Percentiles rank a stretch among this genome's conserved stretches.
phyloP scores from a whole-genome alignment of 169 alveolate species.

The Babesia sp. region DNA sequence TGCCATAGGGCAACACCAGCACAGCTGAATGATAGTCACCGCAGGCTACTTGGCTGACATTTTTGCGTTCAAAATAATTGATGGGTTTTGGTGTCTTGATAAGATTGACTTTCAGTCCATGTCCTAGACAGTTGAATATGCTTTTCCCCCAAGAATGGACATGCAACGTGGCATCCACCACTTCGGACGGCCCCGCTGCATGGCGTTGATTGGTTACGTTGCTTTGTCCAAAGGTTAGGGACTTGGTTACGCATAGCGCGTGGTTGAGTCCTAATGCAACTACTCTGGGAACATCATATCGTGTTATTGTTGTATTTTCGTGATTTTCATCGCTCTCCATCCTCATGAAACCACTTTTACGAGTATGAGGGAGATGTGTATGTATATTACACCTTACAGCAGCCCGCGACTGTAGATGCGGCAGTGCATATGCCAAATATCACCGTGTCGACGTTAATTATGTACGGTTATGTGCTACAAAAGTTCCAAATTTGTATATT shows the following conservation, averaged over 20 bases:
- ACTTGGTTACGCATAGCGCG: constrained; percentile 54
- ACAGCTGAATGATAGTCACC: constrained; percentile 74
- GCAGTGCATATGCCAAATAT: not conserved
- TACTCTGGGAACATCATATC: constrained; percentile 5
- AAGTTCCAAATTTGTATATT: no score
- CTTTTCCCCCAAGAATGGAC: constrained; percentile 65
- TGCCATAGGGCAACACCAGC: constrained; percentile 51
- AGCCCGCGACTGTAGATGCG: not conserved
- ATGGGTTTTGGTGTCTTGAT: constrained; percentile 61
- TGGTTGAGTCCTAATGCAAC: constrained; percentile 63
- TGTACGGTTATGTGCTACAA: no score
- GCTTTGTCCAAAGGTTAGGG: constrained; percentile 9
- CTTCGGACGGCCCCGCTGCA: not conserved
- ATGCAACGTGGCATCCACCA: constrained; percentile 20
- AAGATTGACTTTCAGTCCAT: constrained; percentile 60
- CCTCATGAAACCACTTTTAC: not conserved
- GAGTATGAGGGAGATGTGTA: not conserved
- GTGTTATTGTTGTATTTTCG: not conserved
- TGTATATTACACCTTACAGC: not conserved
- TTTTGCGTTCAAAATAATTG: constrained; percentile 60
- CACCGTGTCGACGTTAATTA: no score
- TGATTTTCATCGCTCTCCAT: not conserved
- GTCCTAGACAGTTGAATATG: constrained; percentile 68
- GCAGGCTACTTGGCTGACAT: constrained; percentile 65
- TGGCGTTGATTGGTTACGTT: not conserved